Percentiles rank a stretch among this genome's conserved stretches.
Conservation (phyloP, 805 yeast species). For the Monosporozyma aerobia region DNA sequence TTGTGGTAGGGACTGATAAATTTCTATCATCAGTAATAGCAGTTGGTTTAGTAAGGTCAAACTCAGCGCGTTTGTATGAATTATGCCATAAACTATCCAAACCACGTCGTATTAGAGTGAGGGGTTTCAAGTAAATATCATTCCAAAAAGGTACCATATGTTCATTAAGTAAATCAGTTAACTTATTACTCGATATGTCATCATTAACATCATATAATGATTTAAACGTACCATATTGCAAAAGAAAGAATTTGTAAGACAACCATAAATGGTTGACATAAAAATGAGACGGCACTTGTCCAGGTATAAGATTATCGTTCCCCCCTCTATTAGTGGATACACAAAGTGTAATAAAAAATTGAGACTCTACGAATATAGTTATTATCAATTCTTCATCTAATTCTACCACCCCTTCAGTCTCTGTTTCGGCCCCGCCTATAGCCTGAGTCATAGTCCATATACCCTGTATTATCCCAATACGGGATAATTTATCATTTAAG, state of each 20-base stretch:
- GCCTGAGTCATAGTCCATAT: slow-evolving; percentile 23
- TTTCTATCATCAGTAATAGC: neutral
- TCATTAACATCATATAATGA: slow-evolving; percentile 3
- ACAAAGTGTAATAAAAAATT: slow-evolving; percentile 22
- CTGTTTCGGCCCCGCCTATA: slow-evolving; percentile 4
- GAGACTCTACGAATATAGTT: slow-evolving; percentile 22
- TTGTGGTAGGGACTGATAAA: neutral
- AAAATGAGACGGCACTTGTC: slow-evolving; percentile 21
- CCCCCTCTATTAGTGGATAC: slow-evolving; percentile 7
- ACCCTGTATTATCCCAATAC: slow-evolving; percentile 38
- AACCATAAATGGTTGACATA: slow-evolving; percentile 20
- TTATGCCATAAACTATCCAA: slow-evolving; percentile 18
- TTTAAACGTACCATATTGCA: slow-evolving; percentile 18
- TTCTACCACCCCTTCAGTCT: slow-evolving; percentile 19
- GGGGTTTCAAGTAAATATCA: slow-evolving; percentile 20
- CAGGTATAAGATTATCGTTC: slow-evolving; percentile 2
- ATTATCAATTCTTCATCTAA: slow-evolving; percentile 25
- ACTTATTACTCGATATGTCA: slow-evolving; percentile 18
- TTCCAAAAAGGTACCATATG: slow-evolving; percentile 26
- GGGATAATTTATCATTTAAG: slow-evolving; percentile 30
- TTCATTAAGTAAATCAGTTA: slow-evolving; percentile 26
- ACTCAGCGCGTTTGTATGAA: slow-evolving; percentile 19
- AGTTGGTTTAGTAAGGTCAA: slow-evolving; percentile 4
- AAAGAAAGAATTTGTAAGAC: slow-evolving; percentile 20
- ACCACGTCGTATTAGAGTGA: slow-evolving; percentile 16